These are phyloP conservation scores for Huntiella moniliformis DNA, from an alignment of 2,329 filamentous ascomycete genomes.

Conservation along the genomic window DNA sequence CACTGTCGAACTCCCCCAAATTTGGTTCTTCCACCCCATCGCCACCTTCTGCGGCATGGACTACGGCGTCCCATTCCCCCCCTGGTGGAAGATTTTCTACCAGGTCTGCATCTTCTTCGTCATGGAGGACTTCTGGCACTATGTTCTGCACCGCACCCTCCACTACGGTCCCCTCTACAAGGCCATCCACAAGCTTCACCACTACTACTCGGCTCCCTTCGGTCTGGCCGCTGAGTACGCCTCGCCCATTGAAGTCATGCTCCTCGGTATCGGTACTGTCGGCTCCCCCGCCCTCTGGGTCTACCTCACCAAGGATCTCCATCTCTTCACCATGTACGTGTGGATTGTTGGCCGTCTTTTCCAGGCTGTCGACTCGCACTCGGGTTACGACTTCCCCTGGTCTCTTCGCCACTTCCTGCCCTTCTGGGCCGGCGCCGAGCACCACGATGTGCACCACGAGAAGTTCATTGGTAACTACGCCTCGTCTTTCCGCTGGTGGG, in stretches of 20 bases:
- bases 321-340: slow-evolving; percentile 92
- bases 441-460: slow-evolving; percentile 95
- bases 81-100: slow-evolving; percentile 65
- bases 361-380: slow-evolving; percentile 96
- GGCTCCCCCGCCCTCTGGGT: slow-evolving; percentile 70
- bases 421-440: slow-evolving; percentile 93
- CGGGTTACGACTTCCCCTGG: slow-evolving; percentile 97
- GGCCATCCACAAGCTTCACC: slow-evolving; percentile 95
- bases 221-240: slow-evolving; percentile 94
- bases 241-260: slow-evolving; percentile 90
- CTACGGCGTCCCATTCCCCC: slow-evolving; percentile 77
- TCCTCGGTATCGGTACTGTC: slow-evolving; percentile 75
- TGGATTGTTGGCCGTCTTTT: slow-evolving; percentile 90
- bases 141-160: slow-evolving; percentile 83
- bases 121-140: slow-evolving; percentile 94
- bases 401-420: slow-evolving; percentile 86
- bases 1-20: slow-evolving; percentile 94
- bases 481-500: slow-evolving; percentile 98
- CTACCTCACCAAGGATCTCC: slow-evolving; percentile 64
- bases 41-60: slow-evolving; percentile 81
- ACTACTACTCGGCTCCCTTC: slow-evolving; percentile 95
- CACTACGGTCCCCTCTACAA: slow-evolving; percentile 95
- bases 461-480: slow-evolving; percentile 97
- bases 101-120: slow-evolving; percentile 92
- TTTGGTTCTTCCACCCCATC: slow-evolving; percentile 97